A percentile compares a stretch with the other conserved stretches of the same genome.
phyloP scores from a whole-genome alignment of 73 alveolate species.

The Tetrahymena thermophila region DNA sequence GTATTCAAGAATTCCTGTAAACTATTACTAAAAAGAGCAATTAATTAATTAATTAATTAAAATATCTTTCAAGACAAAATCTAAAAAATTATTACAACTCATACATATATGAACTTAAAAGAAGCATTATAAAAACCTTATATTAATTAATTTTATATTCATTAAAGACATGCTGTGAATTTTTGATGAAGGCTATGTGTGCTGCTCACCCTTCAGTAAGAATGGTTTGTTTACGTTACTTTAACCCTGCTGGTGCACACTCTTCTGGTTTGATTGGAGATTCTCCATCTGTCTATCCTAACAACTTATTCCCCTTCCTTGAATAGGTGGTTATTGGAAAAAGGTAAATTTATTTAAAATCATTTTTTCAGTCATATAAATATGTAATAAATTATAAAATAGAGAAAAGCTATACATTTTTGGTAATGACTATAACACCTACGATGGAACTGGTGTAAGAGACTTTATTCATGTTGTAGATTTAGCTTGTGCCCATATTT shows the following conservation, averaged over 20 bases:
- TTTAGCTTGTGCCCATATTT: slow-evolving; percentile 91
- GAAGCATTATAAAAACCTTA: background rate
- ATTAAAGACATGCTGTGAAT: slow-evolving; percentile 36
- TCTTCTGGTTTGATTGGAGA: slow-evolving; percentile 93
- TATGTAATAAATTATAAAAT: background rate
- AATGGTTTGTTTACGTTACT: slow-evolving; percentile 66
- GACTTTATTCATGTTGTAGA: slow-evolving; percentile 97
- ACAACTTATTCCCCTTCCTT: slow-evolving; percentile 87
- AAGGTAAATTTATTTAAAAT: slow-evolving; percentile 4
- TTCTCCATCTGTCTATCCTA: slow-evolving; percentile 79
- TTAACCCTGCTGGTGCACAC: slow-evolving; percentile 98
- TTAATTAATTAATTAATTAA: no score
- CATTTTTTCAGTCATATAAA: background rate
- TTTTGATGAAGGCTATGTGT: slow-evolving; percentile 23
- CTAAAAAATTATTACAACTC: background rate
- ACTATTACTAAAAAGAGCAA: background rate
- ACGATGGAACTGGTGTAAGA: slow-evolving; percentile 93
- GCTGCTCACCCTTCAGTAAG: slow-evolving; percentile 7
- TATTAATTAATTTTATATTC: slow-evolving; percentile 1
- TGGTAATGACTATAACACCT: slow-evolving; percentile 94
- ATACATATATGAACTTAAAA: background rate
- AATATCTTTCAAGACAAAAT: background rate
- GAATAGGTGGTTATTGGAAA: slow-evolving; percentile 87
- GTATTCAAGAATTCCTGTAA: background rate
- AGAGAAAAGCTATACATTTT: slow-evolving; percentile 66